Evolutionary conservation across 371 early-diverging fungal genomes (phyloP), one percentile per base, ranked within the genome.

Genomic region (Mucor piriformis): DNA sequence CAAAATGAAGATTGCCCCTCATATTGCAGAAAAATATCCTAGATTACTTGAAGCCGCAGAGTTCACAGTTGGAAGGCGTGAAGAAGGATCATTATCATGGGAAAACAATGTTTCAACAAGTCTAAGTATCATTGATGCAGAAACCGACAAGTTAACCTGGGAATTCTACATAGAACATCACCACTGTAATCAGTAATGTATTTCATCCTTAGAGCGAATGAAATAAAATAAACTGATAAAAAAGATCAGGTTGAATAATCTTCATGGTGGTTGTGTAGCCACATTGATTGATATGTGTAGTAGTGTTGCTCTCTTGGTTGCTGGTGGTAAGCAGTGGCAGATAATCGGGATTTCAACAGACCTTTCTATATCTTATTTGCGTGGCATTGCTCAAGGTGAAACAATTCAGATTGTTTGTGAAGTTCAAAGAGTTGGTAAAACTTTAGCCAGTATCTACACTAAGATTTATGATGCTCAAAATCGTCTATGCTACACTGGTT

Each of bases 181-280:
- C 1, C 79, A 79, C 44, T 65, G 67, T 35, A 79, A 79, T 21
- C 59, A 50, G 75, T 78, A 69, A 42, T 24, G 24, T 34, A 33
- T 21, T 35, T 8, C 20, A 23, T n/a, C n/a, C n/a, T n/a, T n/a
- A n/a, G n/a, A n/a, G n/a, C n/a, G n/a, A n/a, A n/a, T n/a, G n/a
- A n/a, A n/a, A n/a, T n/a, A 13, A 43, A 13, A n/a, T 46, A 35
- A 6, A 33, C 20, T 40, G 18, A 29, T 57, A 18, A 43, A 18
- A 42, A 4, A 6, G n/a, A n/a, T n/a, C 18, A 59, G 63, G 42
- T 32, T 74, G n/a, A 67, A 73, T 10, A 73, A 66, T 29, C 43
- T 76, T 15, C 80, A 79, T 35, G 80, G 80, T 48, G 80, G 80
- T 8, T 72, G 74, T 16, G 72, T 74, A 7, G 80, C 80, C 53